These are phyloP conservation scores for Arctium minus DNA, from an alignment of 129 eudicot species.

Conservation along the genomic window DNA sequence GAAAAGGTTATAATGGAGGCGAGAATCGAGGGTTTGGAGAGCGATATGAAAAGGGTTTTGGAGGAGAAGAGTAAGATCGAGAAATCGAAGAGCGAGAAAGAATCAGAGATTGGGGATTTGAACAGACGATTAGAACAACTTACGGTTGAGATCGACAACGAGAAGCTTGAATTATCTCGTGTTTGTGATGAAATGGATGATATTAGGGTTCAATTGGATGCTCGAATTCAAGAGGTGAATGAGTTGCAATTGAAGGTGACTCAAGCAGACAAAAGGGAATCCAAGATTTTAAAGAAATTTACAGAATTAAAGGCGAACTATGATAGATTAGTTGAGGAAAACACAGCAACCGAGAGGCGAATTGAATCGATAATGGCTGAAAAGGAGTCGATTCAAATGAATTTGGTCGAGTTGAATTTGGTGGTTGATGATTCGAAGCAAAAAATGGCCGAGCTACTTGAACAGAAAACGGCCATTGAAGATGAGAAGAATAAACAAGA, in stretches of 20 bases:
- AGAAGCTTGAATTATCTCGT: slow-evolving; percentile 15
- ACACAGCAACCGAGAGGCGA: slow-evolving; percentile 19
- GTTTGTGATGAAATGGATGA: slow-evolving; percentile 47
- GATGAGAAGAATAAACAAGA: slow-evolving; percentile 35
- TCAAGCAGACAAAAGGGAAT: slow-evolving; percentile 29
- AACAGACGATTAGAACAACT: slow-evolving; percentile 16
- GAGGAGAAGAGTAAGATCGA: slow-evolving; percentile 41
- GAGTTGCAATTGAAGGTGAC: slow-evolving; percentile 27
- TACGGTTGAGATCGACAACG: slow-evolving; percentile 26
- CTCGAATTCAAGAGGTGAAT: slow-evolving; percentile 28
- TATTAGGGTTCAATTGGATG: slow-evolving; percentile 30
- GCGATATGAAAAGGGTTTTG: slow-evolving; percentile 16
- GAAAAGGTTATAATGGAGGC: slow-evolving; percentile 3
- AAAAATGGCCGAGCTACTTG: not conserved
- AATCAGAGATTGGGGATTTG: slow-evolving; percentile 37
- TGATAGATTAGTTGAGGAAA: slow-evolving; percentile 27
- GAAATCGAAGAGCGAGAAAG: slow-evolving; percentile 26
- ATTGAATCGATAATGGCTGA: slow-evolving; percentile 30
- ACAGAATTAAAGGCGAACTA: slow-evolving; percentile 3
- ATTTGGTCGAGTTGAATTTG: slow-evolving; percentile 4
- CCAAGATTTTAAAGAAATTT: slow-evolving; percentile 13
- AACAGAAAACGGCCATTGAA: slow-evolving; percentile 14
- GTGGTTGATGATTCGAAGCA: not conserved
- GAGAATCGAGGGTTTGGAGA: slow-evolving; percentile 25
- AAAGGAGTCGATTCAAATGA: slow-evolving; percentile 9